Evolutionary conservation across 257 asterid genomes (phyloP).

Genomic region (Lantana camara): DNA sequence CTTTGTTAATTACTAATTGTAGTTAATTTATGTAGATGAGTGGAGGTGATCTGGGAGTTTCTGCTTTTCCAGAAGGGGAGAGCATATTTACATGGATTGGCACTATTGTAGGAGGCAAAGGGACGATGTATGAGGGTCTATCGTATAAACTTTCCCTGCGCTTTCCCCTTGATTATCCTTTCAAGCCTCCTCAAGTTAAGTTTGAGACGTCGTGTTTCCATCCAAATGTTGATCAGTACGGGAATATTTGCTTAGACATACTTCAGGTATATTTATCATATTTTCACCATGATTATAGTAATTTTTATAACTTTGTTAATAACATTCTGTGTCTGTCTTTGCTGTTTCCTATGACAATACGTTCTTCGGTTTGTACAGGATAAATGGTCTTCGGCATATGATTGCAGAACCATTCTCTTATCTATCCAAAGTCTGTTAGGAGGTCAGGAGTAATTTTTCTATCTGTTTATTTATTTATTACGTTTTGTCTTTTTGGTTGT

Average conservation of each 20-base stretch:
- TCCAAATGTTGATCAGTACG: constrained; percentile 73
- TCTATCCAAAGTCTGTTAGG: constrained; percentile 75
- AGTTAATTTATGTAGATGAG: constrained; percentile 46
- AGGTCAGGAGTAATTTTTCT: constrained; percentile 39
- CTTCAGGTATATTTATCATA: constrained; percentile 53
- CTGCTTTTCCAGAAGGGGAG: constrained; percentile 79
- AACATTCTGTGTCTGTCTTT: too few species aligned
- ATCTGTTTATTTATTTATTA: not conserved
- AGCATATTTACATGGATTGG: constrained; percentile 71
- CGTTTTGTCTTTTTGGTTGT: not conserved
- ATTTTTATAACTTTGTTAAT: too few species aligned
- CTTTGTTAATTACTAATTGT: not conserved
- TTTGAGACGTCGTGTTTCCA: constrained; percentile 76
- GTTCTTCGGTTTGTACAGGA: constrained; percentile 39
- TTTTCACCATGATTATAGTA: not conserved
- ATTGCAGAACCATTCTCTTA: constrained; percentile 73
- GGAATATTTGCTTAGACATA: constrained; percentile 72
- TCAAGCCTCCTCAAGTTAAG: constrained; percentile 81
- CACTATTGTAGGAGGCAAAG: constrained; percentile 68
- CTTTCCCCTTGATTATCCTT: constrained; percentile 78
- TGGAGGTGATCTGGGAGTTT: constrained; percentile 67
- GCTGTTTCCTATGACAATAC: too few species aligned
- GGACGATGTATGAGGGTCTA: constrained; percentile 63
- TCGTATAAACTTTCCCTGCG: constrained; percentile 60
- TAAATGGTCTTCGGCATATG: constrained; percentile 84